Base-by-base conservation (phyloP, 2,329 filamentous ascomycete species). In the Didymella segeticola region DNA sequence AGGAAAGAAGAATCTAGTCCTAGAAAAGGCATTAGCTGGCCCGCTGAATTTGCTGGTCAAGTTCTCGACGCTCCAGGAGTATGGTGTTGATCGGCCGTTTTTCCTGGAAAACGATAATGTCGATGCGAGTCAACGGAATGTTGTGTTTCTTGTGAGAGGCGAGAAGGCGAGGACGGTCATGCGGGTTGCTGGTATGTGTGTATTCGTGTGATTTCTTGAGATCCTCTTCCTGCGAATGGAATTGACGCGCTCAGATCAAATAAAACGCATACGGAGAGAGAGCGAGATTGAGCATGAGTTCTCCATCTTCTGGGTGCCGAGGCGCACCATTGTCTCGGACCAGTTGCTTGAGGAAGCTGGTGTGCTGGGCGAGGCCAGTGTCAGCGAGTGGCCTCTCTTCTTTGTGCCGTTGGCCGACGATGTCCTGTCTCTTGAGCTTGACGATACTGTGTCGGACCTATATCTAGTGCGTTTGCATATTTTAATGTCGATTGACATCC, bases 81-180 rank as follows among this genome's bases (percentile, higher is more conserved):
- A 98, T 79, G 96, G 96, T 25, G 93, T 99, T 64, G 93, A 98
- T 76, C 96, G 96, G 76, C 91, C 97, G 63, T 99, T 98, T 80
- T 89, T 97, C 70, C 82, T 99, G 39, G 95, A 99, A 76, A 98
- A 97, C 77, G 86, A 89, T 70, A 98, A 99, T 77, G 88, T 92
- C 75, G 93, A 98, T 76, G 90, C 91, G 15, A 96, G 89, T 69
- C 95, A 98, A 78, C 88, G 90, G 70, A 99, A 97, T 81, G 86
- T 99, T 59, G 85, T 99, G 63, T 99, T 98, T 78, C 85, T 99
- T 64, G 90, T 92, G 15, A 85, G 93, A 69, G 93, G 92, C 58
- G 95, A 98, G 78, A 93, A 91, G 74, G 88, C 90, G 51, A 89
- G 85, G 61, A 89, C 95, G 70, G 89, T 93, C 48, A 87, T 91